phyloP scores from a whole-genome alignment of 2,329 filamentous ascomycete species.

The Phyllosticta citrichinensis region DNA sequence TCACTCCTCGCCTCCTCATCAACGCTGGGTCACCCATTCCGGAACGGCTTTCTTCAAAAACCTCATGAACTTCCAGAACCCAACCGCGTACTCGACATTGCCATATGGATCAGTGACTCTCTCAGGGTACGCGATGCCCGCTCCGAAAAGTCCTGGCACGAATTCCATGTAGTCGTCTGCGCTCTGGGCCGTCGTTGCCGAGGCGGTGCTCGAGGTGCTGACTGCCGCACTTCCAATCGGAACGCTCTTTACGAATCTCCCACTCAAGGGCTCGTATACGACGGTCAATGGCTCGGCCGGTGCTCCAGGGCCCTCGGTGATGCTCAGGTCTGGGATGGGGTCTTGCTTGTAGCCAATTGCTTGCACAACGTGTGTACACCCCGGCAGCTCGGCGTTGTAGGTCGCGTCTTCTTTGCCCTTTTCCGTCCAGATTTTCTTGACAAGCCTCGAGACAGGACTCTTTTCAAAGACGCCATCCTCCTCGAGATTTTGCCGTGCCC shows the following conservation, averaged over 20 bases:
- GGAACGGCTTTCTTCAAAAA: conserved; percentile 47
- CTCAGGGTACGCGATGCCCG: conserved; percentile 55
- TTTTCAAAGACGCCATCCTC: conserved; percentile 38
- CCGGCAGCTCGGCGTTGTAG: conserved; percentile 38
- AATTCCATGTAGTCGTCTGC: conserved; percentile 14
- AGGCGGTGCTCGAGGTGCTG: conserved; percentile 32
- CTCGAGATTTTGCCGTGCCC: conserved; percentile 48
- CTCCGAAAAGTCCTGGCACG: conserved; percentile 47
- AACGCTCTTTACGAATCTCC: conserved; percentile 14
- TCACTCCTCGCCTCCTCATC: neutral
- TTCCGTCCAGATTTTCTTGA: conserved; percentile 31
- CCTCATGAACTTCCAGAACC: conserved; percentile 57
- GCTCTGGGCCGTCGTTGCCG: conserved; percentile 12
- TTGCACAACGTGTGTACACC: conserved; percentile 45
- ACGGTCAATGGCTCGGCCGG: conserved; percentile 16
- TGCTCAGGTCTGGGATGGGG: conserved; percentile 38
- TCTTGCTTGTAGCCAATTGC: conserved; percentile 49
- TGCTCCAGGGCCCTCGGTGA: conserved; percentile 22
- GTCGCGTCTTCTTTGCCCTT: conserved; percentile 37
- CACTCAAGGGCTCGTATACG: conserved; percentile 27
- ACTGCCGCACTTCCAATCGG: conserved; percentile 26
- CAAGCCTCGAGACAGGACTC: conserved; percentile 1
- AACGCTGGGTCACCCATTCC: conserved; percentile 30
- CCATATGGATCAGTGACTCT: conserved; percentile 50
- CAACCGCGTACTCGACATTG: conserved; percentile 52